Percentiles rank a stretch among this genome's conserved stretches.
phyloP scores from a whole-genome alignment of 2,329 filamentous ascomycete genomes.

The Trichoderma semiorbis region DNA sequence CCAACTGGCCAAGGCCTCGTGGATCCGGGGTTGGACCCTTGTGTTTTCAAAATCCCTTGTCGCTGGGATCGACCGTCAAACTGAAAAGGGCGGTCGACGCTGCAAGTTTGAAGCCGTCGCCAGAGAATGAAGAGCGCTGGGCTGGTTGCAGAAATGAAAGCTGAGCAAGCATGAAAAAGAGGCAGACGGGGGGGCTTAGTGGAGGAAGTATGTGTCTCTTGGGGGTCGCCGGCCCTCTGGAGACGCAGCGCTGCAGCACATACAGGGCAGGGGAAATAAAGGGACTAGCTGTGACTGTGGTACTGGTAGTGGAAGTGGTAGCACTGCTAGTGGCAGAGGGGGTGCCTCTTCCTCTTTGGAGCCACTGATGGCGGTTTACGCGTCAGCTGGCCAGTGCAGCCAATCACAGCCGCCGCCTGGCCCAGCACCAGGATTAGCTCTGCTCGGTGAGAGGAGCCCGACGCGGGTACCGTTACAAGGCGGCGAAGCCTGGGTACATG shows the following conservation, averaged over 20 bases:
- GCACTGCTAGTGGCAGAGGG: constrained; percentile 1
- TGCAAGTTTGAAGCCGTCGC: constrained; percentile 7
- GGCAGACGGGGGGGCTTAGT: constrained; percentile 14
- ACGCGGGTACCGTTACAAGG: constrained; percentile 30
- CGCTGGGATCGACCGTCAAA: background rate
- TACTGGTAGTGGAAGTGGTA: background rate
- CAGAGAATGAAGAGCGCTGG: background rate
- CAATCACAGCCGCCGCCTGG: constrained; percentile 28
- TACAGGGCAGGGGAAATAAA: constrained; percentile 30
- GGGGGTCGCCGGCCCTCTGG: constrained; percentile 2
- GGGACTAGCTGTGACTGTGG: background rate
- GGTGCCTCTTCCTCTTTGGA: constrained; percentile 21
- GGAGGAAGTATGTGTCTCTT: constrained; percentile 13
- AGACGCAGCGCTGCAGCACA: background rate
- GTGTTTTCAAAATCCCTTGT: background rate
- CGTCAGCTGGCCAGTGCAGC: constrained; percentile 33
- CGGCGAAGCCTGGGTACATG: constrained; percentile 16
- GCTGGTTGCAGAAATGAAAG: background rate
- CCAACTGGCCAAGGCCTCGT: background rate
- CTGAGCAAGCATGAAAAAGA: background rate
- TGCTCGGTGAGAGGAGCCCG: constrained; percentile 19
- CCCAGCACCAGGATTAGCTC: constrained; percentile 24
- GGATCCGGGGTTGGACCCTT: background rate
- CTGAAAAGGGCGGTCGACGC: background rate
- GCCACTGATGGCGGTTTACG: constrained; percentile 34